Evolutionary conservation across 208 protist species (phyloP), one percentile per base, ranked within the genome.

Genomic region (Trypanosoma boissoni): DNA sequence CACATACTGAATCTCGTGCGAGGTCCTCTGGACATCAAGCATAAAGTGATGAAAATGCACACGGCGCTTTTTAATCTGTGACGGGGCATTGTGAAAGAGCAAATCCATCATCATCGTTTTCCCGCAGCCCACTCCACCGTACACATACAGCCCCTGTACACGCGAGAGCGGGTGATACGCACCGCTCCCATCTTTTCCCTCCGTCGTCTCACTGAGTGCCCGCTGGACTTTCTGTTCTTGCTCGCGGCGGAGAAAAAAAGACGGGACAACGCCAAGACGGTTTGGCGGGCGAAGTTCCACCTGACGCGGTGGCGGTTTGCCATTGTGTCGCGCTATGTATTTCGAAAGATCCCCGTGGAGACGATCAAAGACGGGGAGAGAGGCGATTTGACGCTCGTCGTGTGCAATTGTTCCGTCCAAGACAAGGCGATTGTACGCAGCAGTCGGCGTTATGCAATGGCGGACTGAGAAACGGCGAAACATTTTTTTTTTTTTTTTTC

Each of bases 11-110:
- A 94, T 86, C 0, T 68, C 58, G 53, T 97, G 86, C 0, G 78
- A 74, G 3, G 80, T 89, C n/a, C 80, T 74, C 39, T 98, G 92
- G 42, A 98, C 86, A 68, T 98, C 90, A 2, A 98, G 66, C 94
- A 98, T 98, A 53, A 98, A 98, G 44, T 94, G 80, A 68, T 98
- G 89, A 55, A 98, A 98, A 77, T 98, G 96, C 37, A 98, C 81
- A 28, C 95, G 80, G 23, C 69, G 72, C 67, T 97, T 97, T 42
- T 94, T 91, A 21, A 94, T 64, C 16, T 75, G 68, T 0, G 61
- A 6, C 6, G 89, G 83, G 3, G 59, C 68, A 42, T 92, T 81
- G 18, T 98, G 76, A 58, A 90, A 98, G 45, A 98, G 87, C 8
- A 98, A 58, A 58, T 98, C 94, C 96, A 98, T 98, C 32, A 98